Conservation (phyloP, 257 asterid species). For the Solanum okadae region DNA sequence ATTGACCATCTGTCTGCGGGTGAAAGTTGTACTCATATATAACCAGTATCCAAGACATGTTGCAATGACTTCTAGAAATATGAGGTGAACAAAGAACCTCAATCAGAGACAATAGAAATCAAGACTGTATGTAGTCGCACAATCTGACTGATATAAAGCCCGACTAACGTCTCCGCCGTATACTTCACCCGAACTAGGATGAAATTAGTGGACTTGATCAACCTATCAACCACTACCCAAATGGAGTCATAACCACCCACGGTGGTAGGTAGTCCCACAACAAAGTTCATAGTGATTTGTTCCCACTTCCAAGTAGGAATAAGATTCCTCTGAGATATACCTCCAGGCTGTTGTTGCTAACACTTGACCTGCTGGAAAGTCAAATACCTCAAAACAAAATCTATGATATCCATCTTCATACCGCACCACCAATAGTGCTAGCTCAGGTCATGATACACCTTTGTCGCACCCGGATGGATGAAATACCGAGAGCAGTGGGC, state of each 20-base stretch:
- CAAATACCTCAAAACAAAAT: neutral
- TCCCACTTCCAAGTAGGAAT: too few species aligned
- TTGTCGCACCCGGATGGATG: neutral
- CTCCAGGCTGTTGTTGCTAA: neutral
- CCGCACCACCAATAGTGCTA: neutral
- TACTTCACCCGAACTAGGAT: neutral
- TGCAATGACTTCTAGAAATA: neutral
- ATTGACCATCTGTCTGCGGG: neutral
- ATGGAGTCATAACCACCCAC: neutral
- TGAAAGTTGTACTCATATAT: neutral
- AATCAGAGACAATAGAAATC: too few species aligned
- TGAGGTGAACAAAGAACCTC: too few species aligned
- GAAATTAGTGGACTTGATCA: neutral
- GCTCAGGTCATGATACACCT: neutral
- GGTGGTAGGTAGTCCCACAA: neutral
- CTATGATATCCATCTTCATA: too few species aligned
- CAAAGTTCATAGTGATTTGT: neutral
- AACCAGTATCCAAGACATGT: neutral
- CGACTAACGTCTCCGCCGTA: neutral
- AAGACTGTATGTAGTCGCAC: neutral
- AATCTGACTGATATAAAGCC: neutral
- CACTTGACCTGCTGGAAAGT: neutral
- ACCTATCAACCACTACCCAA: neutral
- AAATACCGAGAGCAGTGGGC: neutral
- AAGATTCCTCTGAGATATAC: neutral